Evolutionary conservation across 305 asterid species (phyloP).

Genomic region (Fraxinus velutina): DNA sequence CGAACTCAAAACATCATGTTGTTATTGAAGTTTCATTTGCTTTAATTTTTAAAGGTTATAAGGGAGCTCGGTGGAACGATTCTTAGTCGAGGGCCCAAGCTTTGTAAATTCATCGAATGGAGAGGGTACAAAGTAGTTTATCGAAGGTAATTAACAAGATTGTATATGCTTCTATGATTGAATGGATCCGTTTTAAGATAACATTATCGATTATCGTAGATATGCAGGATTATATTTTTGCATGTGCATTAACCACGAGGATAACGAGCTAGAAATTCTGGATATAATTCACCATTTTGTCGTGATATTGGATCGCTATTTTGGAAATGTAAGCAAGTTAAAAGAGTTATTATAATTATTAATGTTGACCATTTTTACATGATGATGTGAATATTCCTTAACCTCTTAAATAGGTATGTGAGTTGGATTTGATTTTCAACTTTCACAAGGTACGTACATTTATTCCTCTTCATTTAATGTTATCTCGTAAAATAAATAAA

Average conservation of each 20-base stretch:
- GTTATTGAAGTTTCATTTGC: background rate
- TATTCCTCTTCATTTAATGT: background rate
- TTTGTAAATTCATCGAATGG: constrained; percentile 20
- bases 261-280: constrained; percentile 20
- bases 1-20: background rate
- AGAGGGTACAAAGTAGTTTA: constrained; percentile 21
- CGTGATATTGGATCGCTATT: constrained; percentile 17
- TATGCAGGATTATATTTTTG: constrained; percentile 17
- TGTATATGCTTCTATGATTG: background rate
- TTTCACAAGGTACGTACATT: constrained; percentile 17
- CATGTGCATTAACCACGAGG: constrained; percentile 20
- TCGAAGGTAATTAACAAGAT: constrained; percentile 3
- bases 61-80: constrained; percentile 21
- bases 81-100: constrained; percentile 20
- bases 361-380: background rate
- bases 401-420: constrained; percentile 18
- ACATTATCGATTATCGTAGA: background rate
- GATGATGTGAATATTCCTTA: background rate
- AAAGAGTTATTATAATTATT: background rate
- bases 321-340: constrained; percentile 16
- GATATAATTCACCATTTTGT: constrained; percentile 24
- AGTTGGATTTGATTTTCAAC: constrained; percentile 22
- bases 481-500: background rate
- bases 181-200: background rate
- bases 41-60: background rate